These are phyloP conservation scores for Podospora bellae-mahoneyi DNA, from an alignment of 495 filamentous ascomycete genomes.

Conservation along the genomic window DNA sequence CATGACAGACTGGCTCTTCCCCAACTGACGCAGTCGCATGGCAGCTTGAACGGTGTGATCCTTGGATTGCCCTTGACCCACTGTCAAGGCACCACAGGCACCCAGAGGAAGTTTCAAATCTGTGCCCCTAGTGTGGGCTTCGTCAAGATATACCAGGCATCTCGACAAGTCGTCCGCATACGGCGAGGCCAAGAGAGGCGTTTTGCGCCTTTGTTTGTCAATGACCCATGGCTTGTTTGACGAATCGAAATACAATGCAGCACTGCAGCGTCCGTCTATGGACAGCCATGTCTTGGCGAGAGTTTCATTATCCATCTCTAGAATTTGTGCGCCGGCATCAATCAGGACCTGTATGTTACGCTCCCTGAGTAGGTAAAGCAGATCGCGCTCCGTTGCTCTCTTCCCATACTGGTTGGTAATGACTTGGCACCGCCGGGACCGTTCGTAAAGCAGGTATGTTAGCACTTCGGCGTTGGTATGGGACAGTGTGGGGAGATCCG, in stretches of 20 bases:
- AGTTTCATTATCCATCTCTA: slow-evolving; percentile 43
- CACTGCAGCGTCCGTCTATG: slow-evolving; percentile 33
- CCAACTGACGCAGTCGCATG: slow-evolving; percentile 44
- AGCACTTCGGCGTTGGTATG: slow-evolving; percentile 56
- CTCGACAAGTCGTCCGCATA: slow-evolving; percentile 40
- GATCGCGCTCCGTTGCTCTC: slow-evolving; percentile 35
- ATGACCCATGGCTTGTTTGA: slow-evolving; percentile 44
- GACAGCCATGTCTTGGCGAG: slow-evolving; percentile 50
- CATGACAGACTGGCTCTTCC: slow-evolving; percentile 33
- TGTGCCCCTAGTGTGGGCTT: slow-evolving; percentile 51
- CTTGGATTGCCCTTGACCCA: slow-evolving; percentile 48
- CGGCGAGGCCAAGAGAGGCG: slow-evolving; percentile 41
- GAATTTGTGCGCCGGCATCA: slow-evolving; percentile 51
- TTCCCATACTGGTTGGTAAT: slow-evolving; percentile 28
- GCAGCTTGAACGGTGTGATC: slow-evolving; percentile 51
- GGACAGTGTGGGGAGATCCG: slow-evolving; percentile 44
- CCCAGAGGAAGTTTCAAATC: slow-evolving; percentile 45
- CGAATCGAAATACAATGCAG: slow-evolving; percentile 36
- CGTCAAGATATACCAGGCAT: slow-evolving; percentile 48
- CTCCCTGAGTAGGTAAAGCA: slow-evolving; percentile 34
- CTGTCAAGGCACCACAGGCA: slow-evolving; percentile 46
- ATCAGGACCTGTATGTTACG: slow-evolving; percentile 43
- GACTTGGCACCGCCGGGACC: slow-evolving; percentile 42
- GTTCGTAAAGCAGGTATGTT: slow-evolving; percentile 46
- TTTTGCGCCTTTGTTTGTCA: slow-evolving; percentile 25